Evolutionary conservation across 2,329 filamentous ascomycete genomes (phyloP).

Genomic region (Xylaria digitata): DNA sequence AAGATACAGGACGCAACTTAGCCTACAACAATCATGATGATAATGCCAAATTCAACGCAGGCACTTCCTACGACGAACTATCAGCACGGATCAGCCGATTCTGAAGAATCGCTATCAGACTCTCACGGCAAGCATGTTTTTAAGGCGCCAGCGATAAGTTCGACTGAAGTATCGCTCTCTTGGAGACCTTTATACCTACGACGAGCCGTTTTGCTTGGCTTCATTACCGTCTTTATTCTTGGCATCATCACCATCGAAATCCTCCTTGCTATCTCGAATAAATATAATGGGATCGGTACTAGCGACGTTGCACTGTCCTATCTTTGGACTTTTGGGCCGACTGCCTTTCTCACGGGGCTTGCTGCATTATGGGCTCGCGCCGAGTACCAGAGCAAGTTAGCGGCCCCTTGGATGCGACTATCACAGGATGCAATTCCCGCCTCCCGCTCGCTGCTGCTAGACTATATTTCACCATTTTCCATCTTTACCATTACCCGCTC

Average conservation of each 20-base stretch:
- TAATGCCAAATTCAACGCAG: too few relatives aligned
- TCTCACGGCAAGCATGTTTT: too few relatives aligned
- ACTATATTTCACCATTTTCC: slow-evolving; percentile 17
- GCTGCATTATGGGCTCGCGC: slow-evolving; percentile 11
- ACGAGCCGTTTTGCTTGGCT: neutral
- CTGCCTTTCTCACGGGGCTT: slow-evolving; percentile 7
- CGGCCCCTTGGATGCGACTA: slow-evolving; percentile 12
- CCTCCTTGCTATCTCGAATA: slow-evolving; percentile 4
- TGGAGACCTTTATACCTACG: slow-evolving; percentile 1
- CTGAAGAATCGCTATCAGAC: too few relatives aligned
- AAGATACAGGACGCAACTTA: too few relatives aligned
- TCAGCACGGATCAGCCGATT: too few relatives aligned
- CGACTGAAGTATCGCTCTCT: neutral
- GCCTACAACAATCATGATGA: too few relatives aligned
- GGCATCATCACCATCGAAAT: neutral
- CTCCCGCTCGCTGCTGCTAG: slow-evolving; percentile 6
- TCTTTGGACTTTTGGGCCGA: slow-evolving; percentile 21
- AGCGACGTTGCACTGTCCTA: neutral
- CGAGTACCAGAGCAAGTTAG: slow-evolving; percentile 13
- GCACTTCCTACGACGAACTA: too few relatives aligned
- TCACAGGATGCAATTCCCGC: neutral
- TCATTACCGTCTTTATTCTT: neutral
- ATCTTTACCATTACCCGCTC: neutral
- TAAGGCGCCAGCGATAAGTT: too few relatives aligned
- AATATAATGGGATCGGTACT: slow-evolving; percentile 1